Evolutionary conservation across 2,329 filamentous ascomycete species (phyloP).

Genomic region (Fusarium nygamai): DNA sequence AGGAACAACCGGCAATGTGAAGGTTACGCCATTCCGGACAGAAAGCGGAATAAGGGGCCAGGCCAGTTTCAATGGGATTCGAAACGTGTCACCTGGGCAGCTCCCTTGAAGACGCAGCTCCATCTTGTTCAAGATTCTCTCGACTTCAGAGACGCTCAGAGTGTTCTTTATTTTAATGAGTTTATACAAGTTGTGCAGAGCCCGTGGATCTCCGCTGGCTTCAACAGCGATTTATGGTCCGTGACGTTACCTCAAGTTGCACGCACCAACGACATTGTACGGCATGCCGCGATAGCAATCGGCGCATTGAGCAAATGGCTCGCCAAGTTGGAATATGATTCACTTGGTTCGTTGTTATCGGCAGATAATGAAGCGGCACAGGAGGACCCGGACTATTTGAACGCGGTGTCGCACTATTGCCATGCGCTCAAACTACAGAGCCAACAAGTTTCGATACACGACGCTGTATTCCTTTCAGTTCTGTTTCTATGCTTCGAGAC

Average conservation of each 20-base stretch:
- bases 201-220: constrained; percentile 44
- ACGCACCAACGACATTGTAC: constrained; percentile 40
- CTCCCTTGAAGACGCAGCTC: constrained; percentile 6
- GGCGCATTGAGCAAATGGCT: constrained; percentile 42
- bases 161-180: constrained; percentile 44
- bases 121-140: constrained; percentile 16
- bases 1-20: constrained; percentile 28
- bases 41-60: not conserved
- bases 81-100: not conserved
- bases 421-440: constrained; percentile 46
- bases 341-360: not conserved
- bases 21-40: constrained; percentile 12
- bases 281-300: constrained; percentile 47
- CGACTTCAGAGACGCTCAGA: constrained; percentile 17
- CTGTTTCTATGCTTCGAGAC: constrained; percentile 47
- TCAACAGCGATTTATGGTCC: constrained; percentile 42
- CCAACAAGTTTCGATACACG: constrained; percentile 40
- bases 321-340: not conserved
- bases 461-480: constrained; percentile 47
- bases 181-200: constrained; percentile 44
- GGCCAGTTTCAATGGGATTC: constrained; percentile 42
- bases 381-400: constrained; percentile 41
- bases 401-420: constrained; percentile 50
- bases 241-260: constrained; percentile 46
- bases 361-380: not conserved